Base-by-base conservation (phyloP, 2,329 filamentous ascomycete species). In the Hymenoscyphus infarciens region DNA sequence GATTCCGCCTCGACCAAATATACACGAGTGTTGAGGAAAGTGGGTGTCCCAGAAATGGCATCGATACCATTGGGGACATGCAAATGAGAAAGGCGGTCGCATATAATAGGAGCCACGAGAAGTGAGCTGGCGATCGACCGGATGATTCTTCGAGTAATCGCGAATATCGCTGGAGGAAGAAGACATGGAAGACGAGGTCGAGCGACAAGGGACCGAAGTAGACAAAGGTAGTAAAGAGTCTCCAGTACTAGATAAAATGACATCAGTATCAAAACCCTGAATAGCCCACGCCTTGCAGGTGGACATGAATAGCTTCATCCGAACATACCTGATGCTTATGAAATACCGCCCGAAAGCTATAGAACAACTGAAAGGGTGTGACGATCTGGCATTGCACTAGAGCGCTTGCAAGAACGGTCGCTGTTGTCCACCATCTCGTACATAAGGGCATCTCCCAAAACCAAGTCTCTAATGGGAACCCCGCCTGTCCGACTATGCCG, bases 391-490 rank as follows among this genome's bases (percentile, higher is more conserved):
- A 98, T 77, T 98, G 95, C 5, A 98, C 92, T 70, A 98, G 80
- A 16, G 92, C 87, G 69, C 92, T 96, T 11, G 90, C 95, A 63
- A 92, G 80, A 52, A 98, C 87, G 0, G 93, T 96, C 4, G 93
- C 92, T 27, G 92, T 93, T 25, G 95, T 98, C 95, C 95, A 99
- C 88, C 91, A 96, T 65, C 95, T 83, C 42, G 95, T 99, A 77
- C 93, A 96, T 29, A 95, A 87, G 3, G 95, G 95, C 90, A 97
- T 97, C 77, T 99, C 95, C 83, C 92, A 97, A 77, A 97, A 98
- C 95, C 95, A 99, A 70, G 94, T 89, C 77, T 98, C 95, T 7
- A 99, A 83, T 52, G 94, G 95, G 73, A 97, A 80, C 60, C 83
- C 81, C 63, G 82, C 85, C 69, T 82, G 84, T 63, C 84, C 83